Percentiles rank a stretch among this genome's conserved stretches.
phyloP scores from a whole-genome alignment of 2,329 filamentous ascomycete genomes.

The Peltaster fructicola region DNA sequence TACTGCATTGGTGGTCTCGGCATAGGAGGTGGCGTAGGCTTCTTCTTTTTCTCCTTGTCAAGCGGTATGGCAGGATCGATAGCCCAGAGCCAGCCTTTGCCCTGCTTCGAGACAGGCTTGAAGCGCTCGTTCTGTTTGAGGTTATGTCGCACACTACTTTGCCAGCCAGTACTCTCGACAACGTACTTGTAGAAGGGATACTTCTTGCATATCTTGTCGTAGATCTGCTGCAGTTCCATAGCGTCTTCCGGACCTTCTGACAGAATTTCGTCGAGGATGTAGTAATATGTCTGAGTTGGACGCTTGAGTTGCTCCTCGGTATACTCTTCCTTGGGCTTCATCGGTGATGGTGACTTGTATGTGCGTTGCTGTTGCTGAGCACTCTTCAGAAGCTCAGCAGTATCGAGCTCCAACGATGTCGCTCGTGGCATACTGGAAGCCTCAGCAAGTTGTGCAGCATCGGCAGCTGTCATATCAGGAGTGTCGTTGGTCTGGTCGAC shows the following conservation, averaged over 20 bases:
- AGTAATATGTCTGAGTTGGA: slow-evolving; percentile 44
- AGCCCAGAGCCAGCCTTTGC: slow-evolving; percentile 47
- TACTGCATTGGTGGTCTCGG: slow-evolving; percentile 7
- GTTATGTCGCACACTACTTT: slow-evolving; percentile 49
- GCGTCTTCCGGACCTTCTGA: slow-evolving; percentile 36
- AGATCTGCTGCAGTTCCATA: slow-evolving; percentile 49
- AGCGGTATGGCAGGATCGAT: slow-evolving; percentile 41
- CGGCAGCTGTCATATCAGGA: slow-evolving; percentile 1
- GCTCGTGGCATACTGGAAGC: no score
- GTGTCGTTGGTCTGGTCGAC: slow-evolving; percentile 1
- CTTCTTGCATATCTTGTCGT: slow-evolving; percentile 43
- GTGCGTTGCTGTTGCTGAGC: slow-evolving; percentile 28
- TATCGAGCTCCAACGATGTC: slow-evolving; percentile 1
- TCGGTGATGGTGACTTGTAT: slow-evolving; percentile 41
- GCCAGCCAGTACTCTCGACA: slow-evolving; percentile 44
- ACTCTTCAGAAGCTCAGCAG: slow-evolving; percentile 1
- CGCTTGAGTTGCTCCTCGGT: slow-evolving; percentile 60
- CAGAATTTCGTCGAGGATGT: slow-evolving; percentile 45
- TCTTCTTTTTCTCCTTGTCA: slow-evolving; percentile 38
- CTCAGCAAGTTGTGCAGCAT: no score
- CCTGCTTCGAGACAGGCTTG: slow-evolving; percentile 40
- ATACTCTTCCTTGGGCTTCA: slow-evolving; percentile 45
- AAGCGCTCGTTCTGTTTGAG: slow-evolving; percentile 41
- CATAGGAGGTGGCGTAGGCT: slow-evolving; percentile 22
- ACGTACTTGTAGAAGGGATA: slow-evolving; percentile 47